Percentiles rank a stretch among this genome's conserved stretches.
These are phyloP conservation scores for Alternaria triticimaculans DNA, from an alignment of 2,329 filamentous ascomycete species.

Conservation along the genomic window DNA sequence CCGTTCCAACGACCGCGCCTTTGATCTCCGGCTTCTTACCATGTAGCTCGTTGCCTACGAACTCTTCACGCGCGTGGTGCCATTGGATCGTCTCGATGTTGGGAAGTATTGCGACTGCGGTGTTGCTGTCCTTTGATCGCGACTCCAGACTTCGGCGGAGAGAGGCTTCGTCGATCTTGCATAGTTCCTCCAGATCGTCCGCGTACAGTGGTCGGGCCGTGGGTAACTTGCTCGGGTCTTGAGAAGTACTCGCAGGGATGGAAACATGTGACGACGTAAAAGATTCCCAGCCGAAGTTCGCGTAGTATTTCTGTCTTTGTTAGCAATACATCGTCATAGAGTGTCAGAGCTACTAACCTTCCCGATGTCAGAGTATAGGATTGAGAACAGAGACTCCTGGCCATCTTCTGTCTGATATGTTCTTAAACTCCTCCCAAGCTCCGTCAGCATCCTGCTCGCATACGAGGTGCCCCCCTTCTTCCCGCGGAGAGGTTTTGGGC, in stretches of 20 bases:
- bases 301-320: slow-evolving; percentile 85
- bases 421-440: slow-evolving; percentile 64
- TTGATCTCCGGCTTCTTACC: slow-evolving; percentile 65
- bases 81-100: slow-evolving; percentile 73
- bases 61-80: slow-evolving; percentile 83
- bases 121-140: slow-evolving; percentile 51
- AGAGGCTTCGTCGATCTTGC: slow-evolving; percentile 68
- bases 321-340: slow-evolving; percentile 56
- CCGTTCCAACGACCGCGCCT: slow-evolving; percentile 69
- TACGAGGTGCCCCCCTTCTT: slow-evolving; percentile 54
- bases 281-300: slow-evolving; percentile 75
- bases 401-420: slow-evolving; percentile 58
- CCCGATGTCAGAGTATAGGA: slow-evolving; percentile 87
- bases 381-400: slow-evolving; percentile 67
- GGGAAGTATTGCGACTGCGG: slow-evolving; percentile 70
- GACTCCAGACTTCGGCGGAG: slow-evolving; percentile 62
- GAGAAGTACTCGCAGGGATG: slow-evolving; percentile 17
- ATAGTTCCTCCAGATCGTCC: slow-evolving; percentile 67
- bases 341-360: slow-evolving; percentile 60
- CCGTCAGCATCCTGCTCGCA: slow-evolving; percentile 77
- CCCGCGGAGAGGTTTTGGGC: slow-evolving; percentile 65
- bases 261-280: slow-evolving; percentile 74
- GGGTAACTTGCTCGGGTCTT: slow-evolving; percentile 17
- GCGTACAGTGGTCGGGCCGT: slow-evolving; percentile 59
- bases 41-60: slow-evolving; percentile 71